These are phyloP conservation scores for Xylaria sp. DNA, from an alignment of 2,329 filamentous ascomycete species.

Conservation along the genomic window DNA sequence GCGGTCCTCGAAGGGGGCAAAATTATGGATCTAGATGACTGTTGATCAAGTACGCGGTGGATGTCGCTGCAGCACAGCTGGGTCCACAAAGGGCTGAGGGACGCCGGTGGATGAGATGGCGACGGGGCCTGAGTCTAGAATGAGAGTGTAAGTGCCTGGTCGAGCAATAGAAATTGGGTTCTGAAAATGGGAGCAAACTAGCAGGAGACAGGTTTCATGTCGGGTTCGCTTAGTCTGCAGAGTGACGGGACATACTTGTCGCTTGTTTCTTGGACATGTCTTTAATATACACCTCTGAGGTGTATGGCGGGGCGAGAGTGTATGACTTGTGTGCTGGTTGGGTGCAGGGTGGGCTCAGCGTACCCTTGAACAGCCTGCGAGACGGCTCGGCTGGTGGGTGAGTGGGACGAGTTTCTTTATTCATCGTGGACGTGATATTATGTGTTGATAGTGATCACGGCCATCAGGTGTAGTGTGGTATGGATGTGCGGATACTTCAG, in stretches of 20 bases:
- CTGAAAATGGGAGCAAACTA: background rate
- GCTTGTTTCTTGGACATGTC: constrained; percentile 22
- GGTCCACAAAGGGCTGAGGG: constrained; percentile 43
- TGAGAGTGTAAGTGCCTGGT: background rate
- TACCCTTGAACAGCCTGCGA: constrained; percentile 34
- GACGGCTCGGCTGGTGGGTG: constrained; percentile 13
- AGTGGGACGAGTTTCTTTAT: constrained; percentile 10
- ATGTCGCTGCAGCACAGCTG: constrained; percentile 37
- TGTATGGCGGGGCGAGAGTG: constrained; percentile 34
- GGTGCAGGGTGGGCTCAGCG: constrained; percentile 31
- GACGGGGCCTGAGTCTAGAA: constrained; percentile 31
- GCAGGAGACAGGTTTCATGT: constrained; percentile 6
- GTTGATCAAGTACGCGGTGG: constrained; percentile 2
- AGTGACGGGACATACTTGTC: constrained; percentile 28
- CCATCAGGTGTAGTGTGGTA: background rate
- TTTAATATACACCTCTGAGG: constrained; percentile 34
- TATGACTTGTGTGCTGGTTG: constrained; percentile 35
- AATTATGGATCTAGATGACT: constrained; percentile 2
- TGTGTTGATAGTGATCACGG: background rate
- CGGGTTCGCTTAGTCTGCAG: background rate
- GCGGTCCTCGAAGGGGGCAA: background rate
- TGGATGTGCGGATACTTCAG: too few relatives aligned
- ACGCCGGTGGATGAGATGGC: constrained; percentile 39
- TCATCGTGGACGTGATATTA: constrained; percentile 10
- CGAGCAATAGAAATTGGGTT: background rate